Percentiles rank a stretch among this genome's conserved stretches.
These are phyloP conservation scores for Insectozyma bohioensis DNA, from an alignment of 1,139 yeast genomes.

Conservation along the genomic window DNA sequence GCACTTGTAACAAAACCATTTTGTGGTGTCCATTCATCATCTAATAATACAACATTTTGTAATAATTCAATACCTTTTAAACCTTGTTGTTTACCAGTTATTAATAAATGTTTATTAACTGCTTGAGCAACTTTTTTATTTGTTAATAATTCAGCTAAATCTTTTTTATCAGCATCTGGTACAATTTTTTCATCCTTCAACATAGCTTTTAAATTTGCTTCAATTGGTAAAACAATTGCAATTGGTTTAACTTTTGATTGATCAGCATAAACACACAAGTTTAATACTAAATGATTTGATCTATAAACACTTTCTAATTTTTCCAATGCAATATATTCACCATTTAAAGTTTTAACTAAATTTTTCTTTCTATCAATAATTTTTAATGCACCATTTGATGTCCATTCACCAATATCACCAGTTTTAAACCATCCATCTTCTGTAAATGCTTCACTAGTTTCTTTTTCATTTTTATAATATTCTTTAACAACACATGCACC, in stretches of 20 bases:
- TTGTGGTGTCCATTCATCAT: constrained; percentile 98
- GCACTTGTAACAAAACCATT: constrained; percentile 93
- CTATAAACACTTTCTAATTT: constrained; percentile 86
- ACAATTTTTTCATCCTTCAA: constrained; percentile 53
- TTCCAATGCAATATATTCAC: constrained; percentile 97
- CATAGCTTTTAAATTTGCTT: constrained; percentile 61
- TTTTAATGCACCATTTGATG: constrained; percentile 71
- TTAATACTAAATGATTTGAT: constrained; percentile 71
- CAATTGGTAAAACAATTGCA: constrained; percentile 86
- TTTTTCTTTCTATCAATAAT: constrained; percentile 96
- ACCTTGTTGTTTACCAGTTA: constrained; percentile 80
- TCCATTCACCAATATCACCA: constrained; percentile 98
- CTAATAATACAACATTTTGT: constrained; percentile 73
- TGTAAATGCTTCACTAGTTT: constrained; percentile 74
- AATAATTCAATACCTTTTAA: constrained; percentile 83
- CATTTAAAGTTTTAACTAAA: constrained; percentile 91
- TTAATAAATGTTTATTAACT: constrained; percentile 58
- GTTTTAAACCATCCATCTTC: constrained; percentile 94
- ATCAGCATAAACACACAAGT: constrained; percentile 94
- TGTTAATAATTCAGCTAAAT: constrained; percentile 44
- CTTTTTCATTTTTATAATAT: constrained; percentile 81
- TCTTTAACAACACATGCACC: constrained; percentile 75
- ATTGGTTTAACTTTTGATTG: constrained; percentile 82
- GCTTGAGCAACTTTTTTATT: constrained; percentile 58
- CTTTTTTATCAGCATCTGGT: constrained; percentile 49